These are phyloP conservation scores for Blepharisma stoltei DNA, from an alignment of 73 alveolate genomes.

Conservation along the genomic window DNA sequence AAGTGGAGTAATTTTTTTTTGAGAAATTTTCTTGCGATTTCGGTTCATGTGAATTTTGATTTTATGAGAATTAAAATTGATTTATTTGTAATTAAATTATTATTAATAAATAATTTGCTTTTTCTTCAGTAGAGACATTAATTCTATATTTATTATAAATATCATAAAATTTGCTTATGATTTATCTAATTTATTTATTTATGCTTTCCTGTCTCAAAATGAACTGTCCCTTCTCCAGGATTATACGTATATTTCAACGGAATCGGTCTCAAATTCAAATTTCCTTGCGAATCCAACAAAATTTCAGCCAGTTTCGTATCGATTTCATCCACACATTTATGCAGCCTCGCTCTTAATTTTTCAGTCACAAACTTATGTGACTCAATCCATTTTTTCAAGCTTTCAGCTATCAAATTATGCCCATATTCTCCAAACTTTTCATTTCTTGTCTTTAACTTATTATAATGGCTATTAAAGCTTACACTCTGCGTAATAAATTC, in stretches of 20 bases:
- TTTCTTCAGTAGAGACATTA: too few species aligned
- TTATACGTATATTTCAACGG: conserved; percentile 31
- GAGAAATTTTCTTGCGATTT: too few species aligned
- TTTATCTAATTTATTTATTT: too few species aligned
- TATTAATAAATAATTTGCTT: too few species aligned
- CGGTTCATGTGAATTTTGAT: too few species aligned
- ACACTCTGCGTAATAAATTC: conserved; percentile 20
- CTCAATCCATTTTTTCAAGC: conserved; percentile 25
- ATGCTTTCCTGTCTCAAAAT: conserved; percentile 16
- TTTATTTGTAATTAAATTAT: too few species aligned
- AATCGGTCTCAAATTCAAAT: conserved; percentile 25
- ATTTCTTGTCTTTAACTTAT: not conserved
- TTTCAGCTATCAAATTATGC: conserved; percentile 27
- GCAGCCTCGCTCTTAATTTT: conserved; percentile 20
- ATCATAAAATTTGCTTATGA: too few species aligned
- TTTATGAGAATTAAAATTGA: too few species aligned
- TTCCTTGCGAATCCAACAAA: conserved; percentile 28
- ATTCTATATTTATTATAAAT: too few species aligned
- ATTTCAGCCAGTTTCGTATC: conserved; percentile 17
- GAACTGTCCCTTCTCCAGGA: conserved; percentile 33
- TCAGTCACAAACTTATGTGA: conserved; percentile 28
- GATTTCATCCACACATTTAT: not conserved
- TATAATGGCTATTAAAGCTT: conserved; percentile 12
- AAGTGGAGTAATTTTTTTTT: too few species aligned
- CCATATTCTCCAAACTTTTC: conserved; percentile 29